A percentile compares a stretch with the other conserved stretches of the same genome.
These are phyloP conservation scores for Hypoxylon sp. DNA, from an alignment of 2,329 filamentous ascomycete species.

Conservation along the genomic window DNA sequence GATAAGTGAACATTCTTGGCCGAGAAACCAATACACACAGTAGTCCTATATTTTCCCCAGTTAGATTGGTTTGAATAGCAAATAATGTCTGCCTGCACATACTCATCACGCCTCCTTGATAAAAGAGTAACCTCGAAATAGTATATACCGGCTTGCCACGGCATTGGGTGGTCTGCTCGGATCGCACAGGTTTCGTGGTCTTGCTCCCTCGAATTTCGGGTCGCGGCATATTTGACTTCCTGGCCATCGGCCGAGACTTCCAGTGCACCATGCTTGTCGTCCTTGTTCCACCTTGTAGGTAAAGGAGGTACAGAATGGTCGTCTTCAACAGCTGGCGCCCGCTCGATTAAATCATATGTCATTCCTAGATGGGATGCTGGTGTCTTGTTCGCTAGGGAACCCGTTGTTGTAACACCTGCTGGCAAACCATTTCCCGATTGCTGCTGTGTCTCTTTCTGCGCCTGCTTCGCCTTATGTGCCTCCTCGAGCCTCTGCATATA, in stretches of 20 bases:
- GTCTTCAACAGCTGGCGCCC: slow-evolving; percentile 72
- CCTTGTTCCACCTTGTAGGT: slow-evolving; percentile 85
- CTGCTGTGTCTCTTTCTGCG: slow-evolving; percentile 64
- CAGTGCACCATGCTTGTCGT: slow-evolving; percentile 80
- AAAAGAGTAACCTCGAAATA: slow-evolving; percentile 83
- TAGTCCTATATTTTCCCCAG: slow-evolving; percentile 61
- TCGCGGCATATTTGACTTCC: slow-evolving; percentile 74
- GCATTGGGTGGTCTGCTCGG: slow-evolving; percentile 88
- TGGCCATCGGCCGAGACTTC: slow-evolving; percentile 82
- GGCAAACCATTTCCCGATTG: slow-evolving; percentile 54
- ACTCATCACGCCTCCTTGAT: slow-evolving; percentile 69
- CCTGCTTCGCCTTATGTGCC: slow-evolving; percentile 73
- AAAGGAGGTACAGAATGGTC: slow-evolving; percentile 75
- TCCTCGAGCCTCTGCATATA: slow-evolving; percentile 84
- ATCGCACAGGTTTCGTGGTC: slow-evolving; percentile 86
- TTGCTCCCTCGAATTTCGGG: slow-evolving; percentile 64
- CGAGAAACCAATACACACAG: slow-evolving; percentile 75
- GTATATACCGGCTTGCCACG: slow-evolving; percentile 90
- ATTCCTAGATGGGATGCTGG: slow-evolving; percentile 79
- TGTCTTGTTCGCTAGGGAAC: slow-evolving; percentile 69
- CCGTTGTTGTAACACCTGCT: slow-evolving; percentile 42
- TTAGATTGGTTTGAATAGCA: slow-evolving; percentile 34
- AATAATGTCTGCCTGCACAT: slow-evolving; percentile 54
- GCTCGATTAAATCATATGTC: slow-evolving; percentile 88
- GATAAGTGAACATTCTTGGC: slow-evolving; percentile 67